phyloP scores from a whole-genome alignment of 1,284 basidiomycete genomes.

The Tetrapyrgos nigripes region DNA sequence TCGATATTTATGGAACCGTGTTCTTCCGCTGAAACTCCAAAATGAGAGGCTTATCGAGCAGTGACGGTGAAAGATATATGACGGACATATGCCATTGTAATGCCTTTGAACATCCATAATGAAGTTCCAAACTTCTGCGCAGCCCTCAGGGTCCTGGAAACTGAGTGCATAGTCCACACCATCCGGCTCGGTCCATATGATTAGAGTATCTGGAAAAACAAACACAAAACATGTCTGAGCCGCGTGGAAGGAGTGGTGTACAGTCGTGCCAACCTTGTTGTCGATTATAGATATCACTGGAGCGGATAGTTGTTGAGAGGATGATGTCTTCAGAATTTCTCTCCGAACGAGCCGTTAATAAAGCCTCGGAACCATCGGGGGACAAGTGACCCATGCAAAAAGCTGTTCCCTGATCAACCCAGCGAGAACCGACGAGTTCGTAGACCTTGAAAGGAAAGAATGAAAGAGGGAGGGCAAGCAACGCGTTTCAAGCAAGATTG shows the following conservation, averaged over 20 bases:
- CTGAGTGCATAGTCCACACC: slow-evolving; percentile 96
- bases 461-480: slow-evolving; percentile 17
- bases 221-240: not conserved
- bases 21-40: slow-evolving; percentile 44
- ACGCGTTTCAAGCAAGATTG: slow-evolving; percentile 19
- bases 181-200: slow-evolving; percentile 98
- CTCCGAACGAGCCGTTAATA: slow-evolving; percentile 87
- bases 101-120: slow-evolving; percentile 94
- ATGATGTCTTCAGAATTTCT: slow-evolving; percentile 73
- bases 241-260: slow-evolving; percentile 10
- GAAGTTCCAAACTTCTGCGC: slow-evolving; percentile 97
- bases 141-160: slow-evolving; percentile 97
- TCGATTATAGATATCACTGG: slow-evolving; percentile 88
- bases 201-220: slow-evolving; percentile 81
- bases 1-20: slow-evolving; percentile 39
- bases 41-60: not conserved
- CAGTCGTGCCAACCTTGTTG: slow-evolving; percentile 78
- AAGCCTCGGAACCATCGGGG: slow-evolving; percentile 77
- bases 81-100: slow-evolving; percentile 68
- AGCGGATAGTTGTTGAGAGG: slow-evolving; percentile 76
- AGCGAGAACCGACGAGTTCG: slow-evolving; percentile 86
- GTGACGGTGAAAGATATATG: slow-evolving; percentile 9
- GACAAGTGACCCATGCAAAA: slow-evolving; percentile 91
- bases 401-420: slow-evolving; percentile 95
- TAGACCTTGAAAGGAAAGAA: slow-evolving; percentile 72